A percentile compares a stretch with the other conserved stretches of the same genome.
These are phyloP conservation scores for Trifolium repens DNA, from an alignment of 306 rosid genomes.

Conservation along the genomic window DNA sequence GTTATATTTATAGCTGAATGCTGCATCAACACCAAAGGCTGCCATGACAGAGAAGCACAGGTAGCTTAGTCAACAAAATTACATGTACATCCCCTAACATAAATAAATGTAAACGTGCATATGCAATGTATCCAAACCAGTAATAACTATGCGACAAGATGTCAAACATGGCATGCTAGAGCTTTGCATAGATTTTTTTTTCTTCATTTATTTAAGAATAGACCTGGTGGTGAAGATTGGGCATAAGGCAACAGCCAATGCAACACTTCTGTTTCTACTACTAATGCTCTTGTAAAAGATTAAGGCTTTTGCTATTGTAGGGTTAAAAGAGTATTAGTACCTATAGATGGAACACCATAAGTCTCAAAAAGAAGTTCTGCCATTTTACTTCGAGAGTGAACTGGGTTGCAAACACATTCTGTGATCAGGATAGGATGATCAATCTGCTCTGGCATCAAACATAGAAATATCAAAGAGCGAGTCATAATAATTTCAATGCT, in stretches of 20 bases:
- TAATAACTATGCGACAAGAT: constrained; percentile 31
- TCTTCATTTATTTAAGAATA: constrained; percentile 19
- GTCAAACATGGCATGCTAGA: constrained; percentile 9
- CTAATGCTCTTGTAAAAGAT: constrained; percentile 16
- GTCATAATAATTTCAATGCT: constrained; percentile 38
- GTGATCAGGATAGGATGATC: constrained; percentile 95
- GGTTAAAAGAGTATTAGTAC: constrained; percentile 47
- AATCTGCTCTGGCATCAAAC: constrained; percentile 89
- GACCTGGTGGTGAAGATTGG: constrained; percentile 17
- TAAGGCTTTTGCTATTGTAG: constrained; percentile 14
- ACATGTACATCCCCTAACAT: constrained; percentile 4
- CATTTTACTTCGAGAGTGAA: constrained; percentile 97
- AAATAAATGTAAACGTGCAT: constrained; percentile 27
- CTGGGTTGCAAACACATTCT: constrained; percentile 92
- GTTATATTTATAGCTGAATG: constrained; percentile 92
- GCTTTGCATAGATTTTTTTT: constrained; percentile 6
- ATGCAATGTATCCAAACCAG: constrained; percentile 31
- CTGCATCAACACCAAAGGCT: constrained; percentile 97
- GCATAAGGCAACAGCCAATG: constrained; percentile 26
- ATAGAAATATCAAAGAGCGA: constrained; percentile 39
- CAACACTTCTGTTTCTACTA: constrained; percentile 10
- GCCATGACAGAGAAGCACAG: constrained; percentile 45
- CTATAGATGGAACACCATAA: constrained; percentile 93
- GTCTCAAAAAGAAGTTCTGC: constrained; percentile 97
- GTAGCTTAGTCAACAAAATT: constrained; percentile 35